These are phyloP conservation scores for Phytophthora uliginosa DNA, from an alignment of 352 stramenopile genomes.

Conservation along the genomic window DNA sequence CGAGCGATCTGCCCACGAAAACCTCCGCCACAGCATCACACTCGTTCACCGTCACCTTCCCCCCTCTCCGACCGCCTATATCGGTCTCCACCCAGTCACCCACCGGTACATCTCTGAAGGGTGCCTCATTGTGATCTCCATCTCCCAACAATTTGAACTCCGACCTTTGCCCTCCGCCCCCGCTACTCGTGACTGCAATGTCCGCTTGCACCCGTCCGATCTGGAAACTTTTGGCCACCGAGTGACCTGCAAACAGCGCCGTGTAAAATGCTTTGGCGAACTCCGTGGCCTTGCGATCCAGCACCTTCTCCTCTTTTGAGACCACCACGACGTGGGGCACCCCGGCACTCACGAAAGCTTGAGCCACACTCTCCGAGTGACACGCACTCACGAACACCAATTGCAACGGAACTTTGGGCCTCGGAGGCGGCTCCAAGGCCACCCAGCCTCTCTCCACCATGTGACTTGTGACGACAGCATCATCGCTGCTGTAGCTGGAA, in stretches of 20 bases:
- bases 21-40: conserved; percentile 81
- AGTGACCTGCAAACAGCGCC: conserved; percentile 83
- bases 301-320: conserved; percentile 84
- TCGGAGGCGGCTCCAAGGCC: conserved; percentile 33
- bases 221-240: conserved; percentile 83
- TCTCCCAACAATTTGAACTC: conserved; percentile 87
- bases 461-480: conserved; percentile 43
- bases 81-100: conserved; percentile 76
- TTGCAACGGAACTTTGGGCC: conserved; percentile 61
- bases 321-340: conserved; percentile 94
- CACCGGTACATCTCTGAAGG: conserved; percentile 70
- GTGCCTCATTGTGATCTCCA: conserved; percentile 77
- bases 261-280: conserved; percentile 93
- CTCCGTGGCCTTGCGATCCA: conserved; percentile 90
- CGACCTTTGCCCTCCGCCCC: conserved; percentile 32
- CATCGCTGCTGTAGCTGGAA: conserved; percentile 20
- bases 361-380: conserved; percentile 88
- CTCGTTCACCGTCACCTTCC: conserved; percentile 61
- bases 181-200: conserved; percentile 59
- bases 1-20: conserved; percentile 83
- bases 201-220: conserved; percentile 86
- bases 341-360: conserved; percentile 91
- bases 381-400: conserved; percentile 94
- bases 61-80: conserved; percentile 35
- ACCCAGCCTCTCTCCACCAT: conserved; percentile 62